Percentiles rank a stretch among this genome's conserved stretches.
phyloP scores from a whole-genome alignment of 2,329 filamentous ascomycete species.

The Cladophialophora carrionii region DNA sequence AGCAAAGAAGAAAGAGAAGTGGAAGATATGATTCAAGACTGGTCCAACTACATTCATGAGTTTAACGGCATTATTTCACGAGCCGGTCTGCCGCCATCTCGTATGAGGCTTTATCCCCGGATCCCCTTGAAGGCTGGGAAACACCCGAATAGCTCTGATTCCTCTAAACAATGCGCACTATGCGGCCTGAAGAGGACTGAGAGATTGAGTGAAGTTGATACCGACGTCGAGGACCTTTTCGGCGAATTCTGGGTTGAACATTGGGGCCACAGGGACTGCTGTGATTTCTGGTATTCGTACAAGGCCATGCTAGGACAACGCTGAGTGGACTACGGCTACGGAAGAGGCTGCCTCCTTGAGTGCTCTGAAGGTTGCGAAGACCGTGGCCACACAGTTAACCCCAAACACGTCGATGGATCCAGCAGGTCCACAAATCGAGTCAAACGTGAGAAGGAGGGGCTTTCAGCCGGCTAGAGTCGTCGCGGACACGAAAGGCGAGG shows the following conservation, averaged over 20 bases:
- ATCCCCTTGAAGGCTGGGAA: slow-evolving; percentile 18
- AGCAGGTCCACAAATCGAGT: not conserved
- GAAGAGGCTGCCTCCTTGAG: not conserved
- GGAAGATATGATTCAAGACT: slow-evolving; percentile 72
- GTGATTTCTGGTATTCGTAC: slow-evolving; percentile 82
- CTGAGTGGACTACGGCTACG: slow-evolving; percentile 1
- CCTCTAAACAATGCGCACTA: slow-evolving; percentile 64
- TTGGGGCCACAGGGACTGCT: slow-evolving; percentile 79
- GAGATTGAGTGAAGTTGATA: slow-evolving; percentile 73
- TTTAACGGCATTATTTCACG: slow-evolving; percentile 63
- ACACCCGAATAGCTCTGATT: slow-evolving; percentile 43
- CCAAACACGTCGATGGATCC: not conserved
- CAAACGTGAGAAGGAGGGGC: not conserved
- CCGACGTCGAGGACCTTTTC: slow-evolving; percentile 83
- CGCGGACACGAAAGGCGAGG: slow-evolving; percentile 5
- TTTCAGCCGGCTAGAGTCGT: not conserved
- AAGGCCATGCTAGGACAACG: slow-evolving; percentile 70
- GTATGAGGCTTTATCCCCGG: slow-evolving; percentile 24
- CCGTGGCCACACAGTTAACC: no score
- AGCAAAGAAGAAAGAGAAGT: slow-evolving; percentile 83
- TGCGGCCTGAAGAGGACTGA: slow-evolving; percentile 90
- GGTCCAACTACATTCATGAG: slow-evolving; percentile 74
- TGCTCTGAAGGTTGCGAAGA: not conserved
- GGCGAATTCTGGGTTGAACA: slow-evolving; percentile 96
- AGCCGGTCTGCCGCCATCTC: slow-evolving; percentile 45